phyloP scores from a whole-genome alignment of 148 eudicot species.

The Rhododendron kiyosumense region DNA sequence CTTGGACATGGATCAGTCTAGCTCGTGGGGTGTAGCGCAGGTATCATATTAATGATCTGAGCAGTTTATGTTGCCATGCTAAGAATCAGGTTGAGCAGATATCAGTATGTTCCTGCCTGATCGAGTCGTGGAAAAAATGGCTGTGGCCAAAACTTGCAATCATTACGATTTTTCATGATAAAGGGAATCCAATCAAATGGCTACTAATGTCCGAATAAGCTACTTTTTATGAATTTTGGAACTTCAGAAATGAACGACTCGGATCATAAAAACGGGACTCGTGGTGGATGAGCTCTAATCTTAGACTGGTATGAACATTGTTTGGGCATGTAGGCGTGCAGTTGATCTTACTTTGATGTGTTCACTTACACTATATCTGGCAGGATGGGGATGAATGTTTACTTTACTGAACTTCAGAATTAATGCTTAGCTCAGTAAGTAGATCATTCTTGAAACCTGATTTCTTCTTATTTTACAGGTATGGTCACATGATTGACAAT shows the following conservation, averaged over 20 bases:
- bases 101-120: neutral
- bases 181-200: neutral
- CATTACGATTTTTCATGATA: neutral
- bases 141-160: neutral
- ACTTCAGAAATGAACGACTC: neutral
- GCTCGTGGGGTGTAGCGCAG: neutral
- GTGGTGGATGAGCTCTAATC: neutral
- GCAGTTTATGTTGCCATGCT: neutral
- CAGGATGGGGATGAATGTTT: neutral
- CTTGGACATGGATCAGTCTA: neutral
- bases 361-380: neutral
- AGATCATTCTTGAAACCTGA: slow-evolving; percentile 5
- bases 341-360: neutral
- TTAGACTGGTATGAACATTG: neutral
- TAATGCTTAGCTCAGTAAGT: neutral
- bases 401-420: neutral
- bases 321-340: neutral
- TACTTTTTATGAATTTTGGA: neutral
- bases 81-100: neutral
- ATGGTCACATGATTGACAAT: slow-evolving; percentile 98
- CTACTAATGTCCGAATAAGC: neutral
- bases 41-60: neutral
- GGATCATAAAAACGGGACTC: neutral
- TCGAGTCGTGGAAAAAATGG: neutral
- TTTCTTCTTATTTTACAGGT: slow-evolving; percentile 33